Base-by-base conservation (phyloP, 352 stramenopile genomes). In the Phytophthora brassicae region DNA sequence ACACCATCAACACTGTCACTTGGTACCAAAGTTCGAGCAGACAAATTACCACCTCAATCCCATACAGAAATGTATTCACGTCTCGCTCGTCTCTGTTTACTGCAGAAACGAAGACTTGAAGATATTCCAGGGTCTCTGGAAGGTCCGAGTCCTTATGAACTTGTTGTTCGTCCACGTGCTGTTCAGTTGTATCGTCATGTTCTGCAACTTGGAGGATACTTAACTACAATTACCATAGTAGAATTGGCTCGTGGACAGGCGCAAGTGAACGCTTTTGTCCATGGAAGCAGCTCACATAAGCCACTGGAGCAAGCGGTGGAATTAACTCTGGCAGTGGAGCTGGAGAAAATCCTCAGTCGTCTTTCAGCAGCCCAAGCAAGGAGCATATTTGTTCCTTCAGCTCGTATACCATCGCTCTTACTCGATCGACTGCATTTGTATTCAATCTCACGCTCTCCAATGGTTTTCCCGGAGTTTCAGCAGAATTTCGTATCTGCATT, bases 351-450 rank as follows among this genome's bases (percentile, higher is more conserved):
- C 24, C 66, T 88, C 3, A 46, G 70, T 35, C 77, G 84, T 26
- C 24, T 92, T 44, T 87, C 69, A 33, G 66, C 79, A 33, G 48
- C 60, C 9, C 57, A 72, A 36, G 60, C 77, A 6, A 60, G 48
- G 1, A 42, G 55, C n/a, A 22, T 69, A 1, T 79, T 83, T 20
- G 51, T 90, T 16, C 36, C 59, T 14, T 67, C 73, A 1, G 23
- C 66, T 17, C 33, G 44, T 1, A 56, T 90, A 7, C 72, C 81
- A 4, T 36, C 26, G 0, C 54, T 90, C 11, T 56, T 92, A 12
- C 76, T 92, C 26, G 80, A 90, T 54, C 75, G 84, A 6, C 47
- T 92, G 12, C 79, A 81, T 55, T 45, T 92, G 4, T 90, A 77
- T 51, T 66, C 70, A 5, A 16, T 59, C 16, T 41, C 60, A 8